Conservation (phyloP, 1,139 yeast genomes). For the Diutina siamensis region DNA sequence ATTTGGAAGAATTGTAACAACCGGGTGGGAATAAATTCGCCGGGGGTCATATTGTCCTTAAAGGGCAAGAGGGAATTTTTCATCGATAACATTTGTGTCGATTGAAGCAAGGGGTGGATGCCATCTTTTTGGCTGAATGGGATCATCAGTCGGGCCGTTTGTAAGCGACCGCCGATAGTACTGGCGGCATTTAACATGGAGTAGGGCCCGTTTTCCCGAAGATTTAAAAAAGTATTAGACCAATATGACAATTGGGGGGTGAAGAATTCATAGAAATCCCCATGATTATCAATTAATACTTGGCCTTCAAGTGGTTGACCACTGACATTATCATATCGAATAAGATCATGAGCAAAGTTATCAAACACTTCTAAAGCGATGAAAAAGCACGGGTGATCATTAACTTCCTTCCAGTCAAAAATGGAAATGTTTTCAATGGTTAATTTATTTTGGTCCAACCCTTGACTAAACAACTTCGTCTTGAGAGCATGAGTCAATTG, state of each 20-base stretch:
- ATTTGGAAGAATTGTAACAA: conserved; percentile 56
- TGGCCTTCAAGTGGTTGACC: conserved; percentile 69
- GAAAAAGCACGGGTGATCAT: conserved; percentile 65
- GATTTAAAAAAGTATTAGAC: conserved; percentile 40
- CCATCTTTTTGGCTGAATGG: conserved; percentile 22
- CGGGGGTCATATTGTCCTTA: conserved; percentile 56
- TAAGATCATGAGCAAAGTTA: conserved; percentile 73
- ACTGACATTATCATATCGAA: conserved; percentile 60
- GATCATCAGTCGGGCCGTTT: conserved; percentile 18
- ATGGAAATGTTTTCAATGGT: conserved; percentile 64
- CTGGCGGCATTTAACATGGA: conserved; percentile 20
- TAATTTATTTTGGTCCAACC: conserved; percentile 38
- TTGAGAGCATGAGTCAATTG: conserved; percentile 35
- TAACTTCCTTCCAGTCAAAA: conserved; percentile 58
- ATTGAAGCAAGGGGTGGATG: conserved; percentile 32
- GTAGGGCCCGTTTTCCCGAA: conserved; percentile 37
- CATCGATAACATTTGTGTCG: conserved; percentile 19
- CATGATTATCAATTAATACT: conserved; percentile 61
- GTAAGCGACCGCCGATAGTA: conserved; percentile 14
- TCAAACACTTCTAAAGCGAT: conserved; percentile 80
- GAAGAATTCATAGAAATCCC: conserved; percentile 69
- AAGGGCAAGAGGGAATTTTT: conserved; percentile 39
- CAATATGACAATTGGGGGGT: conserved; percentile 57
- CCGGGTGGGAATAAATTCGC: conserved; percentile 77
- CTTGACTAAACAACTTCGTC: conserved; percentile 23